These are phyloP conservation scores for Litsea cubeba DNA, from an alignment of 164 flowering plant genomes.

Conservation along the genomic window DNA sequence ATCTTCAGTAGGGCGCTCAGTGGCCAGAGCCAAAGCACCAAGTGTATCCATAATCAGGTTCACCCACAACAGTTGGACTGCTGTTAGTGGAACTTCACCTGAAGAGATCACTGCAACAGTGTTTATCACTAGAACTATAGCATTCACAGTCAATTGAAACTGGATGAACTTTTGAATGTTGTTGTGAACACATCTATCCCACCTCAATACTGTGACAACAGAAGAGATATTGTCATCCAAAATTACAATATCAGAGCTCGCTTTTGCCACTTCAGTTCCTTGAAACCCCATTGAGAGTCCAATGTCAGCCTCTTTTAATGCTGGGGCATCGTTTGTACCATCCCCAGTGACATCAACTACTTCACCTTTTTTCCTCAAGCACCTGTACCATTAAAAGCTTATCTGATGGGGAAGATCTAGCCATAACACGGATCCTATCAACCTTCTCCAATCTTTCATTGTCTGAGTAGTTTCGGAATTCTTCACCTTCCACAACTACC, in stretches of 20 bases:
- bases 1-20: conserved; percentile 54
- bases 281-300: conserved; percentile 67
- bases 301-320: conserved; percentile 52
- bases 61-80: conserved; percentile 67
- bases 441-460: conserved; percentile 42
- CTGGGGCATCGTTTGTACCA: conserved; percentile 59
- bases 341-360: conserved; percentile 73
- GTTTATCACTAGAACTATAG: conserved; percentile 54
- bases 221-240: conserved; percentile 58
- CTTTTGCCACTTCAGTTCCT: conserved; percentile 71
- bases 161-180: conserved; percentile 74
- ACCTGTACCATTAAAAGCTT: conserved; percentile 59
- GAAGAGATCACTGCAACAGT: conserved; percentile 55
- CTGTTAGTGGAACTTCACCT: conserved; percentile 53
- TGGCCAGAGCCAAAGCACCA: conserved; percentile 61
- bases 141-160: conserved; percentile 62
- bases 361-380: conserved; percentile 51
- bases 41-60: conserved; percentile 71
- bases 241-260: conserved; percentile 61
- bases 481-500: conserved; percentile 48
- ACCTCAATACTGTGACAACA: conserved; percentile 39
- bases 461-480: conserved; percentile 39
- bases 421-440: conserved; percentile 56
- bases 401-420: conserved; percentile 61
- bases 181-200: conserved; percentile 59